Evolutionary conservation across 176 grass and related monocot genomes (phyloP).

Genomic region (Miscanthus lutarioriparius): DNA sequence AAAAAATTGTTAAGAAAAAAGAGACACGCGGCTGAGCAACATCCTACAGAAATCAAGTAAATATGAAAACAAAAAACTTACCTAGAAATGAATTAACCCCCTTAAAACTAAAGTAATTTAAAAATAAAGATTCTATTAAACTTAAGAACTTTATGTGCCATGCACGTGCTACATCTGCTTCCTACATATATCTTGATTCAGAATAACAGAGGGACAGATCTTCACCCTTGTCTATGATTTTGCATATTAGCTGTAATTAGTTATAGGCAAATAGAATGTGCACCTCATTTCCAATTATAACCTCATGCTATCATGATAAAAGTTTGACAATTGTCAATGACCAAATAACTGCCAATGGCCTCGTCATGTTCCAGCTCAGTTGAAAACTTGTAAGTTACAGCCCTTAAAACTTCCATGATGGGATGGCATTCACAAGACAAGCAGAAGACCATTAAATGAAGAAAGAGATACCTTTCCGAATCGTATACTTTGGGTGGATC

Average conservation of each 20-base stretch:
- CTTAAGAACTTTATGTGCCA: background rate
- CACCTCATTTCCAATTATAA: background rate
- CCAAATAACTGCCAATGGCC: background rate
- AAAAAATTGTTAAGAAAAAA: background rate
- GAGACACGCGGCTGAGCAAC: background rate
- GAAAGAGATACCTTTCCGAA: constrained; percentile 75
- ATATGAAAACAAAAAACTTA: constrained; percentile 12
- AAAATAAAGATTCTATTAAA: background rate
- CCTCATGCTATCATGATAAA: background rate
- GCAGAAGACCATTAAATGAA: constrained; percentile 4
- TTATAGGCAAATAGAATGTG: background rate
- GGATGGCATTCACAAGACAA: background rate
- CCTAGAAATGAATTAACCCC: background rate
- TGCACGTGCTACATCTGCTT: constrained; percentile 8
- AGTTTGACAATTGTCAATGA: background rate
- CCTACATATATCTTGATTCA: constrained; percentile 2
- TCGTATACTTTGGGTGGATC: constrained; percentile 66
- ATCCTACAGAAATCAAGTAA: background rate
- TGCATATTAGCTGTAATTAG: background rate
- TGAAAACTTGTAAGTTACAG: constrained; percentile 17
- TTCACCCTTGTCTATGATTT: background rate
- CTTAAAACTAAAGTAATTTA: background rate
- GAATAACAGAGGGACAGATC: background rate
- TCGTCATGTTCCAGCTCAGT: background rate
- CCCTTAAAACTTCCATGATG: constrained; percentile 13